These are phyloP conservation scores for Plasmodium knowlesi DNA, from an alignment of 169 alveolate genomes.

Conservation along the genomic window DNA sequence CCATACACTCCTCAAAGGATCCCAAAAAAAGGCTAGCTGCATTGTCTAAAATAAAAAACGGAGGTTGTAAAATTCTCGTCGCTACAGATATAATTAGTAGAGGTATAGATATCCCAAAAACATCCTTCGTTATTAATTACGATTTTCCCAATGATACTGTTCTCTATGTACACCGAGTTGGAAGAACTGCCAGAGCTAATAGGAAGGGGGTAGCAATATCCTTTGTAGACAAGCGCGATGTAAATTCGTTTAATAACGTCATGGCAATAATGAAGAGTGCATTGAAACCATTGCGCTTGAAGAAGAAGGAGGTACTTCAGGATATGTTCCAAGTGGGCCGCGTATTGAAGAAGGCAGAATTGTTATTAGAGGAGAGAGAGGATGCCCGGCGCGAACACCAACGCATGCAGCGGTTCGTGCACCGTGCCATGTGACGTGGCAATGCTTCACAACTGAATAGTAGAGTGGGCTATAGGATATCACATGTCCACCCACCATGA, in stretches of 20 bases:
- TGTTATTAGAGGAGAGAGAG: slow-evolving; percentile 20
- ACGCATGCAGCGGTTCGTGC: not conserved
- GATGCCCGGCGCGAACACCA: slow-evolving; percentile 23
- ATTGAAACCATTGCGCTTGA: slow-evolving; percentile 85
- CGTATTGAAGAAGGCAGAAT: slow-evolving; percentile 79
- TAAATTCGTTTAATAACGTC: slow-evolving; percentile 84
- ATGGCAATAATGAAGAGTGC: slow-evolving; percentile 81
- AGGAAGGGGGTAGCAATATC: slow-evolving; percentile 95
- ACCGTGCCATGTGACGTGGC: not conserved
- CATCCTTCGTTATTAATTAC: slow-evolving; percentile 94
- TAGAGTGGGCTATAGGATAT: not conserved
- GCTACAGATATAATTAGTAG: slow-evolving; percentile 98
- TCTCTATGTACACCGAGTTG: slow-evolving; percentile 97
- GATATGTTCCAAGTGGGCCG: slow-evolving; percentile 92
- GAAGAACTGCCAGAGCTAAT: slow-evolving; percentile 99
- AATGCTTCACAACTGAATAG: not conserved
- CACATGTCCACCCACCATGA: not conserved
- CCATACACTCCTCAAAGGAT: slow-evolving; percentile 96
- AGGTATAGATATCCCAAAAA: slow-evolving; percentile 98
- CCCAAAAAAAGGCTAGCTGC: slow-evolving; percentile 94
- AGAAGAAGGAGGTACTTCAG: slow-evolving; percentile 90
- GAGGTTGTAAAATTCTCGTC: slow-evolving; percentile 87
- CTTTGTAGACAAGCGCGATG: slow-evolving; percentile 92
- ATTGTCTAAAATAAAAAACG: slow-evolving; percentile 94
- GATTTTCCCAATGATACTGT: slow-evolving; percentile 94